Conservation (phyloP, 192 early-diverging fungal genomes). For the Funneliformis mosseae region DNA sequence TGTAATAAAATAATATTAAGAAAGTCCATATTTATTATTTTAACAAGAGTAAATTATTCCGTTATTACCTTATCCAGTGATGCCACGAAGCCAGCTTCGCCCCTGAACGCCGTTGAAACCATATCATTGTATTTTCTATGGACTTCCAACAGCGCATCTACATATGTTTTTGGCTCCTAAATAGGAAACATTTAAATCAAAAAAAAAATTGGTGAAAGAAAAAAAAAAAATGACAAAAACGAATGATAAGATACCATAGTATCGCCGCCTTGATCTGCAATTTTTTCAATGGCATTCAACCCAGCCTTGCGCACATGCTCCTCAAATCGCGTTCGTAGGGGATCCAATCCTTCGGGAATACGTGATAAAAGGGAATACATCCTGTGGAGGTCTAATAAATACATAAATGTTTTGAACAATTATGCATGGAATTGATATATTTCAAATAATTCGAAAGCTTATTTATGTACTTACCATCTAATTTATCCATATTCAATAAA, state of each 20-base stretch:
- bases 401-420: neutral
- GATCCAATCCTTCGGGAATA: conserved; percentile 81
- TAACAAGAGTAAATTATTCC: neutral
- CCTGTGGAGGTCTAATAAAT: conserved; percentile 66
- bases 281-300: conserved; percentile 75
- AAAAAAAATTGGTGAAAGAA: neutral
- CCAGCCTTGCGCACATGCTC: conserved; percentile 80
- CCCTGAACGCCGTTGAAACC: conserved; percentile 75
- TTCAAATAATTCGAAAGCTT: neutral
- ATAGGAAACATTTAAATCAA: conserved; percentile 3
- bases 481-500: conserved; percentile 84
- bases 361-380: conserved; percentile 84
- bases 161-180: conserved; percentile 83
- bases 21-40: neutral
- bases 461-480: conserved; percentile 53
- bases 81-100: conserved; percentile 85
- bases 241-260: conserved; percentile 44
- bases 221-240: neutral
- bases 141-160: conserved; percentile 82
- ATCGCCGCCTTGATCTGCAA: conserved; percentile 62
- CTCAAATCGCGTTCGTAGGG: conserved; percentile 76
- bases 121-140: conserved; percentile 85
- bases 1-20: neutral
- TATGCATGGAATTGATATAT: neutral
- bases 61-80: conserved; percentile 78